Percentiles rank a stretch among this genome's conserved stretches.
These are phyloP conservation scores for Cornus suecica DNA, from an alignment of 148 eudicot species.

Conservation along the genomic window DNA sequence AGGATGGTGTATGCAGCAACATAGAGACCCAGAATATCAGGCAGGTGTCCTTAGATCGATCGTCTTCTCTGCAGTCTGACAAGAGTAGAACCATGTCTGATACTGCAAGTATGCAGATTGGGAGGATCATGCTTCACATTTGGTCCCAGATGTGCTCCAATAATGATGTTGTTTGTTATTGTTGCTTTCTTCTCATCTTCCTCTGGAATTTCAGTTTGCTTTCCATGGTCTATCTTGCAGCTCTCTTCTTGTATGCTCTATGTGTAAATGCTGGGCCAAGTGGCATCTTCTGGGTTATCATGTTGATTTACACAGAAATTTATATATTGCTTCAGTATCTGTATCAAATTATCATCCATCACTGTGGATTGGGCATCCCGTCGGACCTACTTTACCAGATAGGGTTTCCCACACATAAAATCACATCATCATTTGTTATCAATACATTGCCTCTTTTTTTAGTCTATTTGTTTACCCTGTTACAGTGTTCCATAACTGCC, in stretches of 20 bases:
- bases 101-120: constrained; percentile 65
- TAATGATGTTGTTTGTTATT: constrained; percentile 90
- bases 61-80: constrained; percentile 80
- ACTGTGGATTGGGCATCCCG: constrained; percentile 71
- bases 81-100: constrained; percentile 66
- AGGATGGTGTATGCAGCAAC: constrained; percentile 40
- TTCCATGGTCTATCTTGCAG: constrained; percentile 91
- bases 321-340: constrained; percentile 80
- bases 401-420: constrained; percentile 71
- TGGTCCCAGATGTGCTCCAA: constrained; percentile 97
- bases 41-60: constrained; percentile 37
- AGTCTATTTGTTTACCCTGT: constrained; percentile 87
- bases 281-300: constrained; percentile 82
- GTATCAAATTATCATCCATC: constrained; percentile 93
- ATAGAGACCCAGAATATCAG: constrained; percentile 38
- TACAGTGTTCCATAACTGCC: constrained; percentile 91
- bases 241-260: constrained; percentile 88
- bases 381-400: constrained; percentile 54
- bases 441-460: constrained; percentile 75
- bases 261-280: constrained; percentile 89
- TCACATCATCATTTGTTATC: constrained; percentile 79
- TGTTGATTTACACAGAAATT: constrained; percentile 86
- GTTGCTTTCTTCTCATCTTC: constrained; percentile 85
- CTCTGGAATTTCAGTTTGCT: constrained; percentile 98
- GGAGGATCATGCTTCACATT: constrained; percentile 65